These are phyloP conservation scores for Naganishia randhawae DNA, from an alignment of 768 basidiomycete genomes.

Conservation along the genomic window DNA sequence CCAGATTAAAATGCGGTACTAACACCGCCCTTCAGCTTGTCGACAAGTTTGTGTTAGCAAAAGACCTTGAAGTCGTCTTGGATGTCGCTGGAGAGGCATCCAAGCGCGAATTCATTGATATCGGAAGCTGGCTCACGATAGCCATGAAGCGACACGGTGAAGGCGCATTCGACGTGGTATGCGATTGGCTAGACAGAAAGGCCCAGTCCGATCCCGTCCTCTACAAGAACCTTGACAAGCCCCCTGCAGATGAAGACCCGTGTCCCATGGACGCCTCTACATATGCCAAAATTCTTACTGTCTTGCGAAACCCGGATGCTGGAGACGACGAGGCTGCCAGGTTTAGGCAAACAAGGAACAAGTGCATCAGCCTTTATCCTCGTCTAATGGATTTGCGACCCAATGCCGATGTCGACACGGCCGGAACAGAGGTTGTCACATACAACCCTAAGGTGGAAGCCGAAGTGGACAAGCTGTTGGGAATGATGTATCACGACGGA, in stretches of 20 bases:
- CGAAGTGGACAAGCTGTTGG: conserved; percentile 93
- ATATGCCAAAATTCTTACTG: conserved; percentile 78
- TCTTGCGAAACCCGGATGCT: conserved; percentile 73
- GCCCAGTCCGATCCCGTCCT: conserved; percentile 63
- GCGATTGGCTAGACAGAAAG: conserved; percentile 86
- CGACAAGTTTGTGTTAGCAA: conserved; percentile 83
- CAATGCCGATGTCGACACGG: conserved; percentile 67
- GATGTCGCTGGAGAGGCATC: conserved; percentile 93
- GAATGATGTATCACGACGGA: conserved; percentile 95
- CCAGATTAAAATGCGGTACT: conserved; percentile 52
- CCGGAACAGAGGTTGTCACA: conserved; percentile 80
- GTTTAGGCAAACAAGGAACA: conserved; percentile 85
- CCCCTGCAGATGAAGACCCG: conserved; percentile 52
- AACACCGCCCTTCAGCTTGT: conserved; percentile 54
- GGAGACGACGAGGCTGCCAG: conserved; percentile 76
- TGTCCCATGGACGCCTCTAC: conserved; percentile 54
- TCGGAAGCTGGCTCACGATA: conserved; percentile 94
- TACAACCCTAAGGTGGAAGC: conserved; percentile 84
- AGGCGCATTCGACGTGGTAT: conserved; percentile 80
- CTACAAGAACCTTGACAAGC: conserved; percentile 58
- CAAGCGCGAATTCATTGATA: conserved; percentile 84
- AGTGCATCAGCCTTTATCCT: conserved; percentile 90
- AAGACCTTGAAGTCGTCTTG: conserved; percentile 79
- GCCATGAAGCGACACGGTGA: conserved; percentile 75
- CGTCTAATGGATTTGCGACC: conserved; percentile 91